These are phyloP conservation scores for Firmiana major DNA, from an alignment of 345 rosid genomes.

Conservation along the genomic window DNA sequence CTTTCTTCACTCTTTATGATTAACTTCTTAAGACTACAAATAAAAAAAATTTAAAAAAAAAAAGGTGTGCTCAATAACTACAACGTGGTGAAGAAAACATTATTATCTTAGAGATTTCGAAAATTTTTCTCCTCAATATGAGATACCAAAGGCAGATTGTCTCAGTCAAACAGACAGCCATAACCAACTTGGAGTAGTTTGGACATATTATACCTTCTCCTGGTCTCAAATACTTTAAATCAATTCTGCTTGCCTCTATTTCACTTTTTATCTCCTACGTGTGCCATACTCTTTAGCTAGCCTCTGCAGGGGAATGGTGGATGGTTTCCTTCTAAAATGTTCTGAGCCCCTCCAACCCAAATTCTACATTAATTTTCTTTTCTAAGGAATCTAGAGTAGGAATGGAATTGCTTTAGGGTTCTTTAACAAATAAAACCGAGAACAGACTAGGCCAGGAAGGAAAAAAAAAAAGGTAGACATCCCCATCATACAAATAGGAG, in stretches of 20 bases:
- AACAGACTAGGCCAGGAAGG: not conserved
- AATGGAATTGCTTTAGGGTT: not conserved
- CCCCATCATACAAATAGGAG: not conserved
- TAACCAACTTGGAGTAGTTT: not conserved
- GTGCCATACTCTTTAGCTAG: not conserved
- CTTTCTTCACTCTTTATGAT: not conserved
- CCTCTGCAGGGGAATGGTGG: not conserved
- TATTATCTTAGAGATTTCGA: not conserved
- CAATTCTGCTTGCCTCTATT: not conserved
- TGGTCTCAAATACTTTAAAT: not conserved
- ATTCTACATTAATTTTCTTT: too few relatives aligned
- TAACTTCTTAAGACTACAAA: not conserved
- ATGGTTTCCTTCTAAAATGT: not conserved
- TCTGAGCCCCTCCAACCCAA: not conserved
- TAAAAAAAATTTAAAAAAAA: too few relatives aligned
- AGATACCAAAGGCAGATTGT: not conserved
- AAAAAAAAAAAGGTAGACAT: not conserved
- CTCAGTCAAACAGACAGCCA: not conserved
- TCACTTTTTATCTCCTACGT: not conserved
- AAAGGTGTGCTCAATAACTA: not conserved
- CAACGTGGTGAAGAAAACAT: not conserved
- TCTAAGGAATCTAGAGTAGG: not conserved
- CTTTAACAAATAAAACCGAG: not conserved
- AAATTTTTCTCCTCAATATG: not conserved
- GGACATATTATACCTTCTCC: not conserved